phyloP scores from a whole-genome alignment of 169 alveolate genomes.

The Plasmodium falciparum region DNA sequence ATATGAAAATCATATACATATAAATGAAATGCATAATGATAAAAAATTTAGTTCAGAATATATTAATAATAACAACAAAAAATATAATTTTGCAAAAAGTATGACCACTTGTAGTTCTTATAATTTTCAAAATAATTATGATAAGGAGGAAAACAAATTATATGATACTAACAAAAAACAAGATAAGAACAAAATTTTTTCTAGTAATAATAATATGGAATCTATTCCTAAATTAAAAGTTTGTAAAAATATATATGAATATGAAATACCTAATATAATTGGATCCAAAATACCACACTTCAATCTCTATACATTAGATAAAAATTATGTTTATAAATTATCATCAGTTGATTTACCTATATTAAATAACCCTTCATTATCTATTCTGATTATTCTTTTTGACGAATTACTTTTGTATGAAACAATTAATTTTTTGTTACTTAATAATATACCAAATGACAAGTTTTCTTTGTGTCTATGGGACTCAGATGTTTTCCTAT shows the following conservation, averaged over 20 bases:
- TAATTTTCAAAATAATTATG: background rate
- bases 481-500: constrained; percentile 52
- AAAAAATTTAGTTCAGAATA: background rate
- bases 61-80: background rate
- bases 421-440: constrained; percentile 5
- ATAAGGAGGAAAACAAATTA: background rate
- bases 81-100: background rate
- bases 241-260: constrained; percentile 60
- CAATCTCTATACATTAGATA: constrained; percentile 46
- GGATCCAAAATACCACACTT: constrained; percentile 76
- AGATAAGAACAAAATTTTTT: too few relatives aligned
- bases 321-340: constrained; percentile 45
- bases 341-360: constrained; percentile 74
- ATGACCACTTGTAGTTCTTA: background rate
- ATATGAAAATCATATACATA: background rate
- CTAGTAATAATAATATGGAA: constrained; percentile 5
- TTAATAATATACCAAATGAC: constrained; percentile 40
- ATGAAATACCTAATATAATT: constrained; percentile 26
- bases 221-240: constrained; percentile 49
- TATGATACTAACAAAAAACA: constrained; percentile 20
- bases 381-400: constrained; percentile 46
- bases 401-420: constrained; percentile 29
- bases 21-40: background rate
- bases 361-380: constrained; percentile 36
- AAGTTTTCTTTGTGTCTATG: constrained; percentile 65